Conservation (phyloP, 2,329 filamentous ascomycete genomes). For the Amphichorda felina region DNA sequence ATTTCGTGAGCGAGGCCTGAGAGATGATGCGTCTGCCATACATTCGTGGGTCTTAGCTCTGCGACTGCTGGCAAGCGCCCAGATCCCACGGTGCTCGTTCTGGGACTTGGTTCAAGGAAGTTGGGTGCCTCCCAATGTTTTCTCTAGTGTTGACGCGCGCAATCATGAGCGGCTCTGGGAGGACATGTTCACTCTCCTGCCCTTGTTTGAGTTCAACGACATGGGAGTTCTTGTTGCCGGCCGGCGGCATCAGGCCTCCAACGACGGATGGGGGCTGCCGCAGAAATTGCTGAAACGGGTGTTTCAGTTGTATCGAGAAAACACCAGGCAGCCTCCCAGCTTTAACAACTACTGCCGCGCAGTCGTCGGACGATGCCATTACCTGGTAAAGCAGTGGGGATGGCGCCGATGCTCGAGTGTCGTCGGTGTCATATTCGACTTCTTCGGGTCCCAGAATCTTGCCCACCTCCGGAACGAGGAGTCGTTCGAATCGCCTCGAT, state of each 20-base stretch:
- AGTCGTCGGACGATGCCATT: constrained; percentile 47
- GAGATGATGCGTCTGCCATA: constrained; percentile 26
- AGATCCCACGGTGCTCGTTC: constrained; percentile 41
- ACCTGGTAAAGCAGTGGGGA: constrained; percentile 52
- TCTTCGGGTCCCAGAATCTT: constrained; percentile 51
- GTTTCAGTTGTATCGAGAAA: constrained; percentile 45
- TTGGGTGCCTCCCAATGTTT: constrained; percentile 22
- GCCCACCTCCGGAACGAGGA: constrained; percentile 54
- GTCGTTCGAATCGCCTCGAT: constrained; percentile 46
- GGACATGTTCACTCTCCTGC: constrained; percentile 46
- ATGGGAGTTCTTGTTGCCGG: constrained; percentile 32
- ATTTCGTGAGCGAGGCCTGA: constrained; percentile 39
- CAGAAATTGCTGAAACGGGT: constrained; percentile 44
- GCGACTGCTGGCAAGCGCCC: constrained; percentile 35
- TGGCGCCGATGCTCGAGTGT: constrained; percentile 48
- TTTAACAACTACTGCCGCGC: constrained; percentile 56
- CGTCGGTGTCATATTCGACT: constrained; percentile 53
- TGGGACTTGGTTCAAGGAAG: constrained; percentile 44
- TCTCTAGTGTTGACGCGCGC: constrained; percentile 27
- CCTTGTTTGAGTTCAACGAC: constrained; percentile 47
- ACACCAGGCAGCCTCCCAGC: constrained; percentile 40
- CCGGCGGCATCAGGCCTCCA: constrained; percentile 13
- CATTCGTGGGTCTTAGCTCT: constrained; percentile 50
- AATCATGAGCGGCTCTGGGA: constrained; percentile 46
- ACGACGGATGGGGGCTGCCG: constrained; percentile 49